Evolutionary conservation across 1,139 yeast species (phyloP).

Genomic region (Magnusiomyces paraingens): DNA sequence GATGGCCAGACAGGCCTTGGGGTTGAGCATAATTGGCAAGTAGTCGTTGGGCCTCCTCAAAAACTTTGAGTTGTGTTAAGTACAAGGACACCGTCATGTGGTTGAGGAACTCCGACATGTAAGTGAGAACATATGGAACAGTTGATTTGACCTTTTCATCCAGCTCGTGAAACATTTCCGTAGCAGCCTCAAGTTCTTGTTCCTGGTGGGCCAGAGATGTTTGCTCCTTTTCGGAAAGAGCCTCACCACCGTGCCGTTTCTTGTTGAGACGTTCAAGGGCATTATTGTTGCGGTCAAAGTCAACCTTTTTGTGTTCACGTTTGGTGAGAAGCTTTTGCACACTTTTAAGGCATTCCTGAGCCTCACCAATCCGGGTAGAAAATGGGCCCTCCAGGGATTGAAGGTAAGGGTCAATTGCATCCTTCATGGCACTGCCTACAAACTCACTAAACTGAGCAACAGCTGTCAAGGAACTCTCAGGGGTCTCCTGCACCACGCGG

Average conservation of each 20-base stretch:
- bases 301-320: constrained; percentile 42
- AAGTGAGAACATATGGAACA: constrained; percentile 44
- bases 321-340: constrained; percentile 43
- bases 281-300: constrained; percentile 39
- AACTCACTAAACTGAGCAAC: constrained; percentile 22
- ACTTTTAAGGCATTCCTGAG: constrained; percentile 38
- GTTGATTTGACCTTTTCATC: constrained; percentile 40
- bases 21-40: constrained; percentile 26
- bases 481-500: constrained; percentile 34
- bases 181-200: constrained; percentile 29
- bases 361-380: constrained; percentile 31
- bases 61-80: constrained; percentile 26
- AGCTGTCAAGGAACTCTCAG: constrained; percentile 36
- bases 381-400: constrained; percentile 23
- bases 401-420: constrained; percentile 26
- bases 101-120: constrained; percentile 47
- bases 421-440: constrained; percentile 17
- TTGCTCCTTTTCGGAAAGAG: constrained; percentile 31
- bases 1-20: constrained; percentile 23
- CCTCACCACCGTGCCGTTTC: constrained; percentile 26
- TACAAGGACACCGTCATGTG: constrained; percentile 33
- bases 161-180: constrained; percentile 33
- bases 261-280: constrained; percentile 42
- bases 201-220: constrained; percentile 26
- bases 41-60: constrained; percentile 23